Percentiles rank a stretch among this genome's conserved stretches.
Conservation (phyloP, 768 basidiomycete genomes). For the Tephrocybe sp. region DNA sequence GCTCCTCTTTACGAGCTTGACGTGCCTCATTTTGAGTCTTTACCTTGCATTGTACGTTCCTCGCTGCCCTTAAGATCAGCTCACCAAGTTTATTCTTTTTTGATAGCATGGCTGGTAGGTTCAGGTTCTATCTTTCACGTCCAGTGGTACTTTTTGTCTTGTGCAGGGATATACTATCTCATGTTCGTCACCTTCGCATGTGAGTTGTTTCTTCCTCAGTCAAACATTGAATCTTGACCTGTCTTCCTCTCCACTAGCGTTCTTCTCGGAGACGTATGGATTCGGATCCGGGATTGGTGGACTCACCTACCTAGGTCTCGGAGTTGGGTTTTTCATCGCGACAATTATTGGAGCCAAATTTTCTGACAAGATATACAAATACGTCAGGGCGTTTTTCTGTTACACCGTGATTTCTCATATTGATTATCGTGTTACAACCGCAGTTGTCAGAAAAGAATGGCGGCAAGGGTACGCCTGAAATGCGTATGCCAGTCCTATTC, state of each 20-base stretch:
- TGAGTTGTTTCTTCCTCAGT: slow-evolving; percentile 21
- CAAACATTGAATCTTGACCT: neutral
- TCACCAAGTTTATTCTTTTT: neutral
- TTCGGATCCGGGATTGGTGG: slow-evolving; percentile 52
- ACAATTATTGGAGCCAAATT: slow-evolving; percentile 46
- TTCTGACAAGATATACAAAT: slow-evolving; percentile 43
- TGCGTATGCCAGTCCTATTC: slow-evolving; percentile 69
- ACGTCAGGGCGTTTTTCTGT: slow-evolving; percentile 28
- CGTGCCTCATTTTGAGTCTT: slow-evolving; percentile 67
- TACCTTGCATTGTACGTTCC: slow-evolving; percentile 65
- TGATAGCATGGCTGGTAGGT: slow-evolving; percentile 49
- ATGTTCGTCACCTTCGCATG: slow-evolving; percentile 69
- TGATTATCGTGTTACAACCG: too few relatives aligned
- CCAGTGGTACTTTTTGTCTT: neutral
- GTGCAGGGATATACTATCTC: slow-evolving; percentile 60
- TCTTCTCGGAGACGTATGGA: slow-evolving; percentile 49
- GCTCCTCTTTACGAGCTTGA: slow-evolving; percentile 55
- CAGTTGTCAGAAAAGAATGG: slow-evolving; percentile 50
- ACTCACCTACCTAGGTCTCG: slow-evolving; percentile 52
- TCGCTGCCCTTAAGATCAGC: neutral
- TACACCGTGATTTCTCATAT: too few relatives aligned
- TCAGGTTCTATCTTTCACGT: neutral
- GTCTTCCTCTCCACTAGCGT: slow-evolving; percentile 21
- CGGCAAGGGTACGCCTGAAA: slow-evolving; percentile 71
- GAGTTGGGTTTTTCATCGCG: slow-evolving; percentile 49